phyloP scores from a whole-genome alignment of 805 yeast genomes.

The Starmerella apis region DNA sequence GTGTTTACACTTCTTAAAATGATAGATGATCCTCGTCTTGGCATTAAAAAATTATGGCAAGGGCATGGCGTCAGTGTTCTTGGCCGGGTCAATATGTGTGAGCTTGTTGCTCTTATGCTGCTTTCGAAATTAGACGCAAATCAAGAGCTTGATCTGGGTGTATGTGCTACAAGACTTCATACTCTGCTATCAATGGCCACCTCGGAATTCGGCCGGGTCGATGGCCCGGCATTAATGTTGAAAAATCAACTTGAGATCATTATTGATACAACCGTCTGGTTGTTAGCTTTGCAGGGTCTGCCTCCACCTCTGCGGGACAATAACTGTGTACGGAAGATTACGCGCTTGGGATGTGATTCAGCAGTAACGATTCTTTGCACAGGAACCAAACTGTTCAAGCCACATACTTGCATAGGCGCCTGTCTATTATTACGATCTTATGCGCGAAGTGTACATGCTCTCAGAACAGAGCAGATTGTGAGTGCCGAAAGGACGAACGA shows the following conservation, averaged over 20 bases:
- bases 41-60: not conserved
- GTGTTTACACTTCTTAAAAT: not conserved
- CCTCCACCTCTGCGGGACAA: not conserved
- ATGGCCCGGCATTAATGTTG: constrained; percentile 1
- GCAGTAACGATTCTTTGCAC: constrained; percentile 1
- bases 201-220: not conserved
- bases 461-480: not conserved
- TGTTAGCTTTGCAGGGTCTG: not conserved
- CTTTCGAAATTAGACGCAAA: not conserved
- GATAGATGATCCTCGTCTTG: not conserved
- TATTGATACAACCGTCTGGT: not conserved
- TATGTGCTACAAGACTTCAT: not conserved
- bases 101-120: not conserved
- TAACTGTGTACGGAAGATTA: no score
- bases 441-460: constrained; percentile 4
- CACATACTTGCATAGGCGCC: constrained; percentile 1
- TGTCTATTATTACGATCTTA: constrained; percentile 1
- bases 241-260: not conserved
- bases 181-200: not conserved
- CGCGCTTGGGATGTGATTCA: not conserved
- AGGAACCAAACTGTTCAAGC: not conserved
- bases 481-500: not conserved
- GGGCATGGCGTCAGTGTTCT: not conserved
- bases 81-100: not conserved
- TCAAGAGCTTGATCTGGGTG: not conserved